Evolutionary conservation across 1,139 yeast species (phyloP).

Genomic region (Suhomyces taliae): DNA sequence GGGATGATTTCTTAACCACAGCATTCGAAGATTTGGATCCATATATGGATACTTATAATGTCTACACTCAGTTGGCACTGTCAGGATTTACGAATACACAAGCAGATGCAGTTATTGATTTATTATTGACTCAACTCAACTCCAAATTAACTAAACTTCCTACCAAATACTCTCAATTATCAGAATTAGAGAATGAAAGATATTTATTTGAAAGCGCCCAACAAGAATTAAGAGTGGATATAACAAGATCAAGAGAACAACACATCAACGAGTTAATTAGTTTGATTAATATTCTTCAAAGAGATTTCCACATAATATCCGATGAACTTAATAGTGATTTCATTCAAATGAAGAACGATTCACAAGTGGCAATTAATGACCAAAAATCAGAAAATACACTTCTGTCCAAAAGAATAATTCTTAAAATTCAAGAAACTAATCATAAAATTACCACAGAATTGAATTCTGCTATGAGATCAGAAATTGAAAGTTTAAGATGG

Average conservation of each 20-base stretch:
- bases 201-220: slow-evolving; percentile 92
- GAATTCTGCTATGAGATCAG: slow-evolving; percentile 78
- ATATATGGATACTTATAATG: slow-evolving; percentile 52
- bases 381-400: slow-evolving; percentile 84
- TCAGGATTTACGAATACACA: slow-evolving; percentile 57
- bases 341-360: slow-evolving; percentile 66
- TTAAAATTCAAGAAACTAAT: slow-evolving; percentile 78
- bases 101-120: slow-evolving; percentile 51
- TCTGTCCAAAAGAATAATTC: slow-evolving; percentile 66
- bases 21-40: slow-evolving; percentile 46
- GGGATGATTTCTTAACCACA: slow-evolving; percentile 15
- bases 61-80: slow-evolving; percentile 38
- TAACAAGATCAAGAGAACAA: slow-evolving; percentile 68
- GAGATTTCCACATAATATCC: slow-evolving; percentile 67
- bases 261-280: slow-evolving; percentile 70
- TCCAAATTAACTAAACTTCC: slow-evolving; percentile 58
- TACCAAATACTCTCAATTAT: slow-evolving; percentile 58
- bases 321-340: slow-evolving; percentile 78
- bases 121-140: slow-evolving; percentile 52
- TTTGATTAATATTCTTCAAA: slow-evolving; percentile 65
- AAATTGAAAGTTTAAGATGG: slow-evolving; percentile 90
- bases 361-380: slow-evolving; percentile 82
- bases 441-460: slow-evolving; percentile 84
- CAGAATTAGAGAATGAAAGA: slow-evolving; percentile 80
- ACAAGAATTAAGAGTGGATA: slow-evolving; percentile 80